Conservation (phyloP, 257 asterid species). For the Solanum sejunctum region DNA sequence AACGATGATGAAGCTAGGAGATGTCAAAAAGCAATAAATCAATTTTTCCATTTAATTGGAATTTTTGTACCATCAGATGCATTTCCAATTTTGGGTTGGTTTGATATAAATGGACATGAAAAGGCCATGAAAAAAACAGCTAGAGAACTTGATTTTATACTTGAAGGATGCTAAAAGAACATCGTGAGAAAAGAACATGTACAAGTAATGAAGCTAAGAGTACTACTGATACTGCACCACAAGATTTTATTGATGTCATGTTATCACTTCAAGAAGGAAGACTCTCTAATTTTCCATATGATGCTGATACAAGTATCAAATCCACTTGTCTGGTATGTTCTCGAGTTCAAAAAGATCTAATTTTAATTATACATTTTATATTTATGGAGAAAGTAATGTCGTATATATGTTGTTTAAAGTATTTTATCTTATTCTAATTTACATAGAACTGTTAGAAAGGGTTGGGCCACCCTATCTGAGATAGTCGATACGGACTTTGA, state of each 20-base stretch:
- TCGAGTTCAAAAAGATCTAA: background rate
- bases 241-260: slow-evolving; percentile 9
- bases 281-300: background rate
- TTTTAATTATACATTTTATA: background rate
- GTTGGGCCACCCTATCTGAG: no score
- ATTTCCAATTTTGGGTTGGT: slow-evolving; percentile 1
- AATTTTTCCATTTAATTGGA: background rate
- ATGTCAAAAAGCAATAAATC: background rate
- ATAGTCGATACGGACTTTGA: no score
- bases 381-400: background rate
- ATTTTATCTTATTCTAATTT: background rate
- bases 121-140: slow-evolving; percentile 9
- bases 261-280: background rate
- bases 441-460: no score
- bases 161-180: slow-evolving; percentile 8
- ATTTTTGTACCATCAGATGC: slow-evolving; percentile 6
- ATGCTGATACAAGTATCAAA: slow-evolving; percentile 4
- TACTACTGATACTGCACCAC: background rate
- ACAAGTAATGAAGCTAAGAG: background rate
- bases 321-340: slow-evolving; percentile 1
- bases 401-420: background rate
- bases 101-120: slow-evolving; percentile 7
- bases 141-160: slow-evolving; percentile 3
- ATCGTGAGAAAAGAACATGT: background rate
- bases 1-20: background rate